Conservation (phyloP, 768 basidiomycete species). For the Sarcodon aspratus region DNA sequence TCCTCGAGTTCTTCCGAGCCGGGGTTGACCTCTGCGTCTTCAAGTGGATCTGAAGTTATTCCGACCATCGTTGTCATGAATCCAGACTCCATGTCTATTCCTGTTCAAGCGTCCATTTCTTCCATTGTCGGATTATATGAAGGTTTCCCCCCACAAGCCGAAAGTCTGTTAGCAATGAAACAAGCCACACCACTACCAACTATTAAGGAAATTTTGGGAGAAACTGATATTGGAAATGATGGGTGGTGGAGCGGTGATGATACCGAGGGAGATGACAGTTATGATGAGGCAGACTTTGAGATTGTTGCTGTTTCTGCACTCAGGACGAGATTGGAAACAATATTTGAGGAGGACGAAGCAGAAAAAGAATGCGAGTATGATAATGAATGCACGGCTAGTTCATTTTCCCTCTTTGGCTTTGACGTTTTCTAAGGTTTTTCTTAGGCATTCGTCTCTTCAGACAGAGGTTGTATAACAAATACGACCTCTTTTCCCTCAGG, state of each 20-base stretch:
- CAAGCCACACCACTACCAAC: not conserved
- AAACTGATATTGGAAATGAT: not conserved
- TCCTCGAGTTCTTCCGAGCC: not conserved
- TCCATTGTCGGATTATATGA: not conserved
- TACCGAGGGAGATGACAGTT: not conserved
- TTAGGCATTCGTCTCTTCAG: not conserved
- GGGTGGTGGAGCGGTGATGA: not conserved
- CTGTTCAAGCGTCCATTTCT: not conserved
- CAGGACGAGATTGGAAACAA: not conserved
- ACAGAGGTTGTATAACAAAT: not conserved
- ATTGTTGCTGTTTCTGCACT: not conserved
- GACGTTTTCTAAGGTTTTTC: not conserved
- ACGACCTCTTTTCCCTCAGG: not conserved
- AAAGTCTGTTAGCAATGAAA: not conserved
- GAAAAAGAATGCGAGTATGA: not conserved
- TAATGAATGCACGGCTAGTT: not conserved
- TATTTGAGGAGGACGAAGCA: not conserved
- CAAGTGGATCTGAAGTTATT: not conserved
- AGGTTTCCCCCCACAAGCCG: not conserved
- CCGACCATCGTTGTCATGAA: not conserved
- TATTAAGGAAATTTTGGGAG: not conserved
- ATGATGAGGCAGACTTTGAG: not conserved
- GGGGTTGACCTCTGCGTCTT: not conserved
- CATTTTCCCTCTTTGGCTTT: not conserved
- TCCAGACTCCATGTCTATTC: not conserved